Evolutionary conservation across 1,139 yeast species (phyloP).

Genomic region (Sugiyamaella pinicola): DNA sequence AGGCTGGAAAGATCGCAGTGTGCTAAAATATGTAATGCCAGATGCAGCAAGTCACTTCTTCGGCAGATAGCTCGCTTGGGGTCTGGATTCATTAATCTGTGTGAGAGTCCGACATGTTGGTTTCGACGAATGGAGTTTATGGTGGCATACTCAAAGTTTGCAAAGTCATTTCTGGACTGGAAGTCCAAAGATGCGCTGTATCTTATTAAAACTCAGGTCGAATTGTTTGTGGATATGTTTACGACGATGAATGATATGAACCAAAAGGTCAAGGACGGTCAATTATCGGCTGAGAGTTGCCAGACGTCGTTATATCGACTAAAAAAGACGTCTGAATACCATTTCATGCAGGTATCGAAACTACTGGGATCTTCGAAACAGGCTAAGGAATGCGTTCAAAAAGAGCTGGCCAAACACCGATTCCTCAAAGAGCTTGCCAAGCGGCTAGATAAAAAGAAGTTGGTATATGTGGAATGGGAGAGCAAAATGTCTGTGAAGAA

Average conservation of each 20-base stretch:
- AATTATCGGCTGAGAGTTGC: conserved; percentile 16
- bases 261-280: conserved; percentile 18
- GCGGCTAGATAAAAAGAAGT: conserved; percentile 16
- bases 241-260: conserved; percentile 19
- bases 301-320: conserved; percentile 15
- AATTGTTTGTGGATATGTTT: conserved; percentile 19
- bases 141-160: conserved; percentile 31
- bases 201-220: conserved; percentile 25
- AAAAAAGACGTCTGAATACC: conserved; percentile 15
- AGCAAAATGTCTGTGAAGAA: conserved; percentile 12
- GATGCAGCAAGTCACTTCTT: conserved; percentile 22
- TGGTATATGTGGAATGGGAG: conserved; percentile 21
- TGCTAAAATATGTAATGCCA: conserved; percentile 19
- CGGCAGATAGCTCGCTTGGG: conserved; percentile 30
- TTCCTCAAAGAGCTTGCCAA: conserved; percentile 23
- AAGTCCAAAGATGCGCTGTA: conserved; percentile 29
- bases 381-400: conserved; percentile 27
- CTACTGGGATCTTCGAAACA: conserved; percentile 26
- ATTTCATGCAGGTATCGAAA: conserved; percentile 20
- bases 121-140: conserved; percentile 30
- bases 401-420: conserved; percentile 24
- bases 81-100: conserved; percentile 28
- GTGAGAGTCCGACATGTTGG: conserved; percentile 29
- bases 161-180: conserved; percentile 31
- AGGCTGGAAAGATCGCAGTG: conserved; percentile 10